Evolutionary conservation across 495 filamentous ascomycete species (phyloP), one percentile per base, ranked within the genome.

Genomic region (Aspergillus steynii): DNA sequence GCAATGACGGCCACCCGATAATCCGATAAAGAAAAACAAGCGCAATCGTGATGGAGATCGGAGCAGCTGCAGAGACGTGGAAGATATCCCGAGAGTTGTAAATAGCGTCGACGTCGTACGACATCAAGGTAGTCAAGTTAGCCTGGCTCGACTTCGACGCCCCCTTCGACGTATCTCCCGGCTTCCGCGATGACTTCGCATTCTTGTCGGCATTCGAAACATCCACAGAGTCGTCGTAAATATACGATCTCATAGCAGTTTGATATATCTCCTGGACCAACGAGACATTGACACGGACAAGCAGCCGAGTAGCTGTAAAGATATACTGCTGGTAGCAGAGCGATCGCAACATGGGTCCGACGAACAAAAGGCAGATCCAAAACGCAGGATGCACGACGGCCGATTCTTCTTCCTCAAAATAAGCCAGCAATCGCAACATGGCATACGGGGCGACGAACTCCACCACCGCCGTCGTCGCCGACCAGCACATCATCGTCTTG

Each of bases 191-290:
- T 10, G 55, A 55, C 31, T 68, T 71, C 20, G 60, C 64, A 34
- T 53, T 49, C 51, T 58, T 70, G 59, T 57, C 67, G 15, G 3
- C 5, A 42, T 4, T 52, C 15, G 50, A 52, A 3, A 58, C 45
- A 5, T 42, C 53, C 8, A 71, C 53, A 5, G 68, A 67, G 32
- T 61, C 61, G 25, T 71, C 68, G 37, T 71, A 71, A 26, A 71
- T 61, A 54, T 68, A 66, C 7, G 77, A 81, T 8, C 63, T 65
- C 67, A 83, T 73, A 12, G 80, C 79, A 29, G 77, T 76, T 60
- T 81, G 77, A 56, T 83, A 83, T 6, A 83, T 70, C 59, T 83
- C 80, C 53, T 81, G 78, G 1, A 80, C 81, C 27, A 83, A 64
- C 1, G 76, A 79, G 7, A 79, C 62, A 56, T 77, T 81, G 47